Evolutionary conservation across 306 rosid genomes (phyloP).

Genomic region (Cicer arietinum): DNA sequence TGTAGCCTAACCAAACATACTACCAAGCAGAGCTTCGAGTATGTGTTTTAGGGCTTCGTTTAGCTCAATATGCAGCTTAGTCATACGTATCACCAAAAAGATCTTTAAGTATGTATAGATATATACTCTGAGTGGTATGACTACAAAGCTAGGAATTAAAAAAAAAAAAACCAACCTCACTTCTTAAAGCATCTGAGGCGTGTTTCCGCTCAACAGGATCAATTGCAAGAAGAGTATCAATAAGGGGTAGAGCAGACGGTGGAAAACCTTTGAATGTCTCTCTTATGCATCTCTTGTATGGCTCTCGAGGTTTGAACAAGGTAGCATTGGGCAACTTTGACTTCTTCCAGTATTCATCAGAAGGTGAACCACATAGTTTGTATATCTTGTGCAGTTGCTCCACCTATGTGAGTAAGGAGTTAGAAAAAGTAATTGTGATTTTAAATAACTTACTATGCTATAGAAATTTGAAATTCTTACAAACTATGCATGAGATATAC

Average conservation of each 20-base stretch:
- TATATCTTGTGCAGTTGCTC: slow-evolving; percentile 97
- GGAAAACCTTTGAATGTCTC: slow-evolving; percentile 86
- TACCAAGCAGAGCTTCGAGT: slow-evolving; percentile 15
- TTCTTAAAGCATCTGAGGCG: slow-evolving; percentile 77
- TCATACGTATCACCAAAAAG: slow-evolving; percentile 16
- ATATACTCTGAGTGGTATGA: slow-evolving; percentile 24
- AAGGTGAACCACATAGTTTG: slow-evolving; percentile 94
- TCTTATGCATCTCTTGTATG: slow-evolving; percentile 78
- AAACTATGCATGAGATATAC: slow-evolving; percentile 12
- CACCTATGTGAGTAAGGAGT: slow-evolving; percentile 59
- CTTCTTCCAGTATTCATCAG: slow-evolving; percentile 89
- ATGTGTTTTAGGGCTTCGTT: background rate
- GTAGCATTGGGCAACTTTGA: slow-evolving; percentile 91
- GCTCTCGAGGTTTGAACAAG: slow-evolving; percentile 81
- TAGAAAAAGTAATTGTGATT: slow-evolving; percentile 29
- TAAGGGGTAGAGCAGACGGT: slow-evolving; percentile 74
- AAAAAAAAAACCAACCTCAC: slow-evolving; percentile 64
- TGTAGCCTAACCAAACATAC: slow-evolving; percentile 5
- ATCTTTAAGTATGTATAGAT: background rate
- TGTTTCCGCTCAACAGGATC: slow-evolving; percentile 89
- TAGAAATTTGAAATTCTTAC: slow-evolving; percentile 21
- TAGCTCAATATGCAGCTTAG: background rate
- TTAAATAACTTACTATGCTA: slow-evolving; percentile 13
- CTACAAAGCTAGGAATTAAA: slow-evolving; percentile 32
- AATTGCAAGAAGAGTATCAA: slow-evolving; percentile 83